A percentile compares a stretch with the other conserved stretches of the same genome.
phyloP scores from a whole-genome alignment of 2,329 filamentous ascomycete genomes.

The Colletotrichum costaricense region DNA sequence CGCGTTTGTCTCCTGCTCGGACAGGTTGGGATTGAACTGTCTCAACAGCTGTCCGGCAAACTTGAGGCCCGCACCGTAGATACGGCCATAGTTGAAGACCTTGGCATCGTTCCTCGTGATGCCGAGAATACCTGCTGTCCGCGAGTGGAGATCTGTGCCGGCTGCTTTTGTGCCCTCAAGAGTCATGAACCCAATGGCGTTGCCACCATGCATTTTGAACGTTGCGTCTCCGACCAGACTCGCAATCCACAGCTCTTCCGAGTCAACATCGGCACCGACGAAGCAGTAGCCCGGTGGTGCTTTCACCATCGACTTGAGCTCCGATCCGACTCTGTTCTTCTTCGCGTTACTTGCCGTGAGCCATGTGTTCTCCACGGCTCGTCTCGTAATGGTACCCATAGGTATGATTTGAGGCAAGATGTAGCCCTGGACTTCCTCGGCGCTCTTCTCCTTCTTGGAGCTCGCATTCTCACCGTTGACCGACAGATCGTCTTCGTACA shows the following conservation, averaged over 20 bases:
- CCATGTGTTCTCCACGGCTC: conserved; percentile 98
- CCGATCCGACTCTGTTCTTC: conserved; percentile 93
- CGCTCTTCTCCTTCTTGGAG: conserved; percentile 37
- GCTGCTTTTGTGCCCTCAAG: conserved; percentile 94
- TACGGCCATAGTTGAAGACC: conserved; percentile 98
- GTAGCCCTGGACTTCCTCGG: conserved; percentile 67
- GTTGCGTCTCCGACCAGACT: conserved; percentile 94
- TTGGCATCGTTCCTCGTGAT: conserved; percentile 97
- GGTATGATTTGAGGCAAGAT: conserved; percentile 96
- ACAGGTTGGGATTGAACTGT: conserved; percentile 90
- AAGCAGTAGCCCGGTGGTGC: conserved; percentile 92
- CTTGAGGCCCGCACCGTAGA: conserved; percentile 96
- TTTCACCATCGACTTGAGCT: conserved; percentile 96
- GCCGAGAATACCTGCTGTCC: conserved; percentile 90
- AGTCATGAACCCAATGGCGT: conserved; percentile 99
- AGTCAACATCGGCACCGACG: conserved; percentile 97
- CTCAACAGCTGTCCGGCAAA: conserved; percentile 91
- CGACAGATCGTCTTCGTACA: conserved; percentile 77
- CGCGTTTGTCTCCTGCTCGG: conserved; percentile 80
- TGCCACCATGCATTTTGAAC: conserved; percentile 94
- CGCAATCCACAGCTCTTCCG: conserved; percentile 97
- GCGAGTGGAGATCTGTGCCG: conserved; percentile 93
- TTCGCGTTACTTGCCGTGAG: conserved; percentile 98
- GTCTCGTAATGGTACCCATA: conserved; percentile 96
- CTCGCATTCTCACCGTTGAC: conserved; percentile 9